These are phyloP conservation scores for Rhodotorula sp. DNA, from an alignment of 1,284 basidiomycete genomes.

Conservation along the genomic window DNA sequence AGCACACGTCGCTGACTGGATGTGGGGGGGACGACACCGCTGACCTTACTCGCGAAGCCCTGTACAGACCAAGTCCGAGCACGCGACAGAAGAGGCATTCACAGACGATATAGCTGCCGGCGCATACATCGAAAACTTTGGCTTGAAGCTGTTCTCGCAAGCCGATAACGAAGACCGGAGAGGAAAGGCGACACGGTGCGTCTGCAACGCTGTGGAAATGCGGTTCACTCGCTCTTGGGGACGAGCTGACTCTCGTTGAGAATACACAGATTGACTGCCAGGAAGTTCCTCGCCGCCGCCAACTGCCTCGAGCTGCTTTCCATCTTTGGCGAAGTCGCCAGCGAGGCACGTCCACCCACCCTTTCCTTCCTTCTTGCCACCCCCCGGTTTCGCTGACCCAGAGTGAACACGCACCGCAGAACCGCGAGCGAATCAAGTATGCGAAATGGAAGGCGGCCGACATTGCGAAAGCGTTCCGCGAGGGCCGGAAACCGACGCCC, in stretches of 20 bases:
- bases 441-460: conserved; percentile 91
- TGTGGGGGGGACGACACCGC: not conserved
- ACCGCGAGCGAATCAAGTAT: conserved; percentile 75
- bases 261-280: conserved; percentile 67
- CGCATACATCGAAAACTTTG: conserved; percentile 93
- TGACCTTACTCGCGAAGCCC: too few relatives aligned
- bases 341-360: conserved; percentile 44
- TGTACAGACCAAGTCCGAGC: conserved; percentile 64
- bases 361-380: conserved; percentile 47
- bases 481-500: conserved; percentile 69
- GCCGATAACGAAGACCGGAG: conserved; percentile 89
- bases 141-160: conserved; percentile 74
- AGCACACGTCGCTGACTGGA: not conserved
- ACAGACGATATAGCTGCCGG: conserved; percentile 76
- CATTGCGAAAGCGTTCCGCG: conserved; percentile 82
- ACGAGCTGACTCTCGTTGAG: not conserved
- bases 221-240: too few relatives aligned
- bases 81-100: conserved; percentile 75
- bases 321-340: conserved; percentile 60
- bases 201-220: not conserved
- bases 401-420: too few relatives aligned
- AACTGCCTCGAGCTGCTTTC: conserved; percentile 81
- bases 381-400: too few relatives aligned
- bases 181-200: conserved; percentile 69
- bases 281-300: conserved; percentile 80